Evolutionary conservation across 176 grass and related monocot genomes (phyloP).

Genomic region (Coix lacrymajobi): DNA sequence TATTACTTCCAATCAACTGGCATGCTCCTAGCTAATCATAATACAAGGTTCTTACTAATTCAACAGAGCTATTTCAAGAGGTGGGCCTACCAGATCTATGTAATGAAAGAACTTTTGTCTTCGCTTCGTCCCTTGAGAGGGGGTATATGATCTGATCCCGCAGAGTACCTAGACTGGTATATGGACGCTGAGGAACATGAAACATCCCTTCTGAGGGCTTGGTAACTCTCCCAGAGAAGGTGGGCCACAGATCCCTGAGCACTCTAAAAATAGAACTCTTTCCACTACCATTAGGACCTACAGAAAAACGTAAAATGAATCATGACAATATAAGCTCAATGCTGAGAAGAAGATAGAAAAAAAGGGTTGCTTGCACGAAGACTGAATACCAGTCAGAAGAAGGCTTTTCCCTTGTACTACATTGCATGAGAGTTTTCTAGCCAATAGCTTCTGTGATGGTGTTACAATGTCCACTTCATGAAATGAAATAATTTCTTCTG

Average conservation of each 20-base stretch:
- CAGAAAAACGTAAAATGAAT: conserved; percentile 19
- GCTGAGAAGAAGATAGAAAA: conserved; percentile 14
- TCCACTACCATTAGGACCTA: conserved; percentile 95
- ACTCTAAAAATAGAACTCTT: conserved; percentile 98
- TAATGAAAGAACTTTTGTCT: conserved; percentile 46
- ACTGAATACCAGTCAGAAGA: conserved; percentile 73
- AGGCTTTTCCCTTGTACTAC: conserved; percentile 76
- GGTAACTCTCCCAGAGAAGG: conserved; percentile 65
- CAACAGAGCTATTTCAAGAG: background rate
- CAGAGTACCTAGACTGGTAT: conserved; percentile 94
- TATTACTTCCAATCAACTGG: background rate
- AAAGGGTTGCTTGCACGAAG: background rate
- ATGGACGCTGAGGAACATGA: conserved; percentile 92
- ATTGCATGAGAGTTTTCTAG: conserved; percentile 69
- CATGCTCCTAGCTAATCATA: background rate
- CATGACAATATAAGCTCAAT: conserved; percentile 16
- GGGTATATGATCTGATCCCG: conserved; percentile 97
- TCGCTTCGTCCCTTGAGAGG: conserved; percentile 76
- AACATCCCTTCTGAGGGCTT: conserved; percentile 75
- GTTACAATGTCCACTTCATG: conserved; percentile 84
- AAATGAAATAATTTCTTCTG: conserved; percentile 77
- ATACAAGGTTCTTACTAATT: background rate
- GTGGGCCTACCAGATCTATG: conserved; percentile 39
- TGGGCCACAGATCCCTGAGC: conserved; percentile 85
- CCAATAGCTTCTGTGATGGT: conserved; percentile 79